phyloP scores from a whole-genome alignment of 345 rosid genomes.

The Hibiscus trionum region DNA sequence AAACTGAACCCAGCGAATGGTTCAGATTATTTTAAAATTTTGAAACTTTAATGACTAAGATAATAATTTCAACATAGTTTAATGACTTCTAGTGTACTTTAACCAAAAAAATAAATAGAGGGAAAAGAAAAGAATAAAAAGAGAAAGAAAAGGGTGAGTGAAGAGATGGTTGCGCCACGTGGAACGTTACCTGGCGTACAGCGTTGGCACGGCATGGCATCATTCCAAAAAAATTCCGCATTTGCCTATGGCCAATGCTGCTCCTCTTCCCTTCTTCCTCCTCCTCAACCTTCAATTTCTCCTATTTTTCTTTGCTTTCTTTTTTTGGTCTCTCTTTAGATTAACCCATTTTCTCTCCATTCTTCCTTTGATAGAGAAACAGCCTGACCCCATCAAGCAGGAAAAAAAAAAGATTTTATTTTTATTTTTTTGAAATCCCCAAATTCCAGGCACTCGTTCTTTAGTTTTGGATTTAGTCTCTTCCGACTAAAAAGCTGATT shows the following conservation, averaged over 20 bases:
- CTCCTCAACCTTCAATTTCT: background rate
- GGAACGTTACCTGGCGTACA: conserved; percentile 52
- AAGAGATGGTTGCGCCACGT: conserved; percentile 49
- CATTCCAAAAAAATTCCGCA: conserved; percentile 6
- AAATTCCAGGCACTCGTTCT: conserved; percentile 9
- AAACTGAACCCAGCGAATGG: too few species aligned
- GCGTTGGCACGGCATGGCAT: conserved; percentile 48
- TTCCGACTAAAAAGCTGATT: background rate
- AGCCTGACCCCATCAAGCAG: background rate
- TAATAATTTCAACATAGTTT: too few species aligned
- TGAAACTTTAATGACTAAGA: too few species aligned
- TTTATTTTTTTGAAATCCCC: background rate
- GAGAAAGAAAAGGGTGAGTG: background rate
- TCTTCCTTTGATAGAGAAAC: background rate
- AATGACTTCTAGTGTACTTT: too few species aligned
- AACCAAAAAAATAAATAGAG: too few species aligned
- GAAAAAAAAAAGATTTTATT: background rate
- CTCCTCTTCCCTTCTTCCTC: conserved; percentile 11
- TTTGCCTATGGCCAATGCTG: conserved; percentile 4
- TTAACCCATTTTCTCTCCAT: background rate
- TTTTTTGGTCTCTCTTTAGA: background rate
- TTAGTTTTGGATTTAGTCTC: background rate
- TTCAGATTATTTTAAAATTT: too few species aligned
- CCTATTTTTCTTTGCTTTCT: background rate
- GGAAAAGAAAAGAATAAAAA: background rate